These are phyloP conservation scores for Pseudonitzschia pungens DNA, from an alignment of 108 stramenopile genomes.

Conservation along the genomic window DNA sequence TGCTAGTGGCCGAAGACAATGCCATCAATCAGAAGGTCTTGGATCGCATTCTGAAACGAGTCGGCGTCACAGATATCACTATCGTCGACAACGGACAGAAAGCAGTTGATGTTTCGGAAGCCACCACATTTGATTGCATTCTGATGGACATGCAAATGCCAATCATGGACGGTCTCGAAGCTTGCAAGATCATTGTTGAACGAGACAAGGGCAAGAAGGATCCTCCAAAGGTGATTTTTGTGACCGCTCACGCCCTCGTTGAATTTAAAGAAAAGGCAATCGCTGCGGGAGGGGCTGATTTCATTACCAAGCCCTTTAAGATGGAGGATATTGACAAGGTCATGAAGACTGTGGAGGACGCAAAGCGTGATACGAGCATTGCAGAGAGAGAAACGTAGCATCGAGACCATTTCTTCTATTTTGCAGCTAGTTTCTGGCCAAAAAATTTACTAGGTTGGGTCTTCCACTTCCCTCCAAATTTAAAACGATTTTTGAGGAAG, in stretches of 20 bases:
- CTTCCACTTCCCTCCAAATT: too few species aligned
- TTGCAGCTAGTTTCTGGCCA: too few species aligned
- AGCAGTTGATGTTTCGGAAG: constrained; percentile 32
- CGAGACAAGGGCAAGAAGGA: constrained; percentile 15
- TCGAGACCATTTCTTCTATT: background rate
- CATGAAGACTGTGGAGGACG: background rate
- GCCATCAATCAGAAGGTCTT: constrained; percentile 42
- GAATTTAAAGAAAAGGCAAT: constrained; percentile 32
- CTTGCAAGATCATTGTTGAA: constrained; percentile 24
- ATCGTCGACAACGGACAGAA: constrained; percentile 42
- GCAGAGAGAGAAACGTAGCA: background rate
- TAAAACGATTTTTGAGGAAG: too few species aligned
- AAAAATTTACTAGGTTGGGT: too few species aligned
- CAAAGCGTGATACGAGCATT: background rate
- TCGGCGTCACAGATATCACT: constrained; percentile 29
- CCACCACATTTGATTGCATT: constrained; percentile 28
- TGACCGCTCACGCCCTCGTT: constrained; percentile 41
- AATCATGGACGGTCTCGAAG: constrained; percentile 45
- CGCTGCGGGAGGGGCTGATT: constrained; percentile 30
- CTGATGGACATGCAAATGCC: constrained; percentile 60
- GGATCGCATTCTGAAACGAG: constrained; percentile 28
- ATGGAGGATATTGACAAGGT: constrained; percentile 23
- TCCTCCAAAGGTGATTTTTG: constrained; percentile 32
- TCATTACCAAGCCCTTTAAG: constrained; percentile 44
- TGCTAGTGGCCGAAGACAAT: constrained; percentile 45